Evolutionary conservation across 176 grass and related monocot species (phyloP).

Genomic region (Eragrostis curvula): DNA sequence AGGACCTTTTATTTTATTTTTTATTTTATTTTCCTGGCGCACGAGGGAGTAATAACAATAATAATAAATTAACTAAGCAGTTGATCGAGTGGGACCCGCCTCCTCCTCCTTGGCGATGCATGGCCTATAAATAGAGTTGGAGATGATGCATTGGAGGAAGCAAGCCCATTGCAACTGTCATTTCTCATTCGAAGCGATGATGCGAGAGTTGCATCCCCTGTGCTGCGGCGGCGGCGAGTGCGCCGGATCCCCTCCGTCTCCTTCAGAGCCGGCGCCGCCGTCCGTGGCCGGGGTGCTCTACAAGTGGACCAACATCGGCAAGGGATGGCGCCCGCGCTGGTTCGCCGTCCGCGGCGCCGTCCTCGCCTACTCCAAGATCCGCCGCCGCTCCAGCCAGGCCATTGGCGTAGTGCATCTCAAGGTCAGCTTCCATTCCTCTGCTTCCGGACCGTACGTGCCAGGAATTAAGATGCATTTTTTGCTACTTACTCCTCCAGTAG

Average conservation of each 20-base stretch:
- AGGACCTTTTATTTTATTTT: no score
- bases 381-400: conserved; percentile 27
- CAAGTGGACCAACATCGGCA: conserved; percentile 90
- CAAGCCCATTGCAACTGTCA: no score
- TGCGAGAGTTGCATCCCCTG: conserved; percentile 74
- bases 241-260: conserved; percentile 4
- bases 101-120: no score
- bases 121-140: no score
- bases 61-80: no score
- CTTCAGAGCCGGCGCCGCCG: not conserved
- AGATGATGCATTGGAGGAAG: no score
- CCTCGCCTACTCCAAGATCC: conserved; percentile 81
- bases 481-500: no score
- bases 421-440: conserved; percentile 32
- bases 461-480: no score
- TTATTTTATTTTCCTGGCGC: no score
- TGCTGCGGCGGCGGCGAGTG: conserved; percentile 55
- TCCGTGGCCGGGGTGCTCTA: conserved; percentile 63
- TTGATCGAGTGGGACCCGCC: no score
- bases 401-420: conserved; percentile 66
- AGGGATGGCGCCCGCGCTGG: conserved; percentile 78
- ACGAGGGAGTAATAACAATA: no score
- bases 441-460: no score
- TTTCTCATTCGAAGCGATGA: conserved; percentile 30
- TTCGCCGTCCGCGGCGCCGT: conserved; percentile 70